These are phyloP conservation scores for Monilinia laxa DNA, from an alignment of 2,329 filamentous ascomycete species.

Conservation along the genomic window DNA sequence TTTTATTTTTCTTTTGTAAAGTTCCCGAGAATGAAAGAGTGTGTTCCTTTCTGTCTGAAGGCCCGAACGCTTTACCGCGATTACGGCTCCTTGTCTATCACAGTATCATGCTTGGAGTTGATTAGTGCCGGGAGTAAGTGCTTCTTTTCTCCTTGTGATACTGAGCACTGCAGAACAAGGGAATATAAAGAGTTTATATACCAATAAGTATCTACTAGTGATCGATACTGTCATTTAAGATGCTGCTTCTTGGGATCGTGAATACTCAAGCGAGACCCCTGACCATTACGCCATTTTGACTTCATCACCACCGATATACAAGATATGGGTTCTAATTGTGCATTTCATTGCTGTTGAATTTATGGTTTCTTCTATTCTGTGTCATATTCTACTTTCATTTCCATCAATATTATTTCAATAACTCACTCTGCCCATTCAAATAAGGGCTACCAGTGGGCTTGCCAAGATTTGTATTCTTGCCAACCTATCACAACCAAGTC, in stretches of 20 bases:
- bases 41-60: neutral
- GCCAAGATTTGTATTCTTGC: slow-evolving; percentile 33
- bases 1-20: neutral
- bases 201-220: neutral
- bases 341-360: neutral
- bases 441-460: too few relatives aligned
- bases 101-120: neutral
- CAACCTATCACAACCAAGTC: neutral
- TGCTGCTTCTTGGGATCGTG: neutral
- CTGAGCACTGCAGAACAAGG: neutral
- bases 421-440: slow-evolving; percentile 33
- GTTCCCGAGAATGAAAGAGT: neutral
- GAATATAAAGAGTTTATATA: neutral
- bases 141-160: neutral
- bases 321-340: neutral
- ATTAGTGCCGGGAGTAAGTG: neutral
- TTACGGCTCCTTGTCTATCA: neutral
- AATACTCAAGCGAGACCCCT: slow-evolving; percentile 7
- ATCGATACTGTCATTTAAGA: neutral
- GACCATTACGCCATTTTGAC: neutral
- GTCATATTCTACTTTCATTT: neutral
- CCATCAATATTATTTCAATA: slow-evolving; percentile 30
- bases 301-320: neutral
- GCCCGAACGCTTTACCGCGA: neutral
- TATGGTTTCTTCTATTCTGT: neutral